Conservation (phyloP, 192 early-diverging fungal genomes). For the Cetraspora pellucida region DNA sequence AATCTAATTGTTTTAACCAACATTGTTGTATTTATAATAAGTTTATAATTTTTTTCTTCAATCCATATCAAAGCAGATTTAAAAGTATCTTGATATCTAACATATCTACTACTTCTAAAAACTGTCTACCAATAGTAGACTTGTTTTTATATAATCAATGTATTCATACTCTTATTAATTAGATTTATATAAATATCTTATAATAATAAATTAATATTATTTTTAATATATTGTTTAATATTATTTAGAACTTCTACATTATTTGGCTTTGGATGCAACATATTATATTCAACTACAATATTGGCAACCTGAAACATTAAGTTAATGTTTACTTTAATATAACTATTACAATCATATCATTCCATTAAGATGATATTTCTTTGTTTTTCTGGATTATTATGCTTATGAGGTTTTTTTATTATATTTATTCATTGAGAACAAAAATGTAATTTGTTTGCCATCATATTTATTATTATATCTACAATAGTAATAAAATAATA, state of each 20-base stretch:
- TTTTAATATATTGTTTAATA: neutral
- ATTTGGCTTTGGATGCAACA: neutral
- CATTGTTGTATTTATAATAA: neutral
- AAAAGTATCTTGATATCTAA: neutral
- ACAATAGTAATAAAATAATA: neutral
- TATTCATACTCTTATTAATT: neutral
- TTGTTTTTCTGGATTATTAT: neutral
- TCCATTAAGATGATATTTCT: neutral
- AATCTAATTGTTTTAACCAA: neutral
- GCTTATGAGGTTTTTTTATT: neutral
- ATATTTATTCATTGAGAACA: neutral
- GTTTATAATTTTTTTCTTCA: neutral
- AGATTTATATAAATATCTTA: neutral
- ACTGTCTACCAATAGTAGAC: neutral
- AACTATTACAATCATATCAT: neutral
- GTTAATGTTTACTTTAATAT: neutral
- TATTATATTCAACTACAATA: neutral
- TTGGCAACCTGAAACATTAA: neutral
- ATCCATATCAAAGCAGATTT: neutral
- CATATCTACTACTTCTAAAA: neutral
- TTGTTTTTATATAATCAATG: neutral
- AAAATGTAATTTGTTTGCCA: neutral
- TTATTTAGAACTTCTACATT: neutral
- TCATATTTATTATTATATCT: neutral
- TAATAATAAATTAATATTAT: constrained; percentile 7